Evolutionary conservation across 306 rosid species (phyloP), one percentile per base, ranked within the genome.

Genomic region (Rubus parviflorus): DNA sequence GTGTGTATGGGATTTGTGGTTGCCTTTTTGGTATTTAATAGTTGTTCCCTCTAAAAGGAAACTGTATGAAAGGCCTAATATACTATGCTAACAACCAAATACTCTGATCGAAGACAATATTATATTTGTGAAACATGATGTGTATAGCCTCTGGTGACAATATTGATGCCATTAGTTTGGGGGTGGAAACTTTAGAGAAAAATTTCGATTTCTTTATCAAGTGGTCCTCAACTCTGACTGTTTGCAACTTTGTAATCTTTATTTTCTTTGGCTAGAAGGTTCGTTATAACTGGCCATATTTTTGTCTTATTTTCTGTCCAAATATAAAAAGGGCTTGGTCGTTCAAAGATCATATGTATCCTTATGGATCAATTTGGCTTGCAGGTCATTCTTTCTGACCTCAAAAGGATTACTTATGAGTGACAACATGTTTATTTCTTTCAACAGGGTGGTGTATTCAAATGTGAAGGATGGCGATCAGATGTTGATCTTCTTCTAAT

Each of bases 361-460:
- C 64, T 20, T n/a, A 19, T 37, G 23, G 42, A 2, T 38, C n/a
- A 65, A 64, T 20, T 48, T 70, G 63, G 41, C 46, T 61, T 61
- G 43, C 30, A 35, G 42, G 42, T 64, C 41, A 37, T 51, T 52
- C 16, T 64, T 38, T 70, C 62, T 48, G 70, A 17, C 62, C 45
- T 48, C 41, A 40, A 7, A 47, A 45, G 0, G 35, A 61, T 45
- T 76, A 23, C 75, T 19, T 38, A 62, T 67, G 35, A 41, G 53
- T 77, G 41, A 35, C 49, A 58, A 48, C 58, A 30, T 35, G 37
- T 77, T 70, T 41, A 25, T 73, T 65, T 64, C 40, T 42, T 77
- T 87, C 61, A 52, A 48, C 87, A 95, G 98, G 97, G 85, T 73
- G 97, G 98, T 76, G 75, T 86, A 38, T 77, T 88, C 74, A 87